phyloP scores from a whole-genome alignment of 176 grass and related monocot species.

The Zea mays region DNA sequence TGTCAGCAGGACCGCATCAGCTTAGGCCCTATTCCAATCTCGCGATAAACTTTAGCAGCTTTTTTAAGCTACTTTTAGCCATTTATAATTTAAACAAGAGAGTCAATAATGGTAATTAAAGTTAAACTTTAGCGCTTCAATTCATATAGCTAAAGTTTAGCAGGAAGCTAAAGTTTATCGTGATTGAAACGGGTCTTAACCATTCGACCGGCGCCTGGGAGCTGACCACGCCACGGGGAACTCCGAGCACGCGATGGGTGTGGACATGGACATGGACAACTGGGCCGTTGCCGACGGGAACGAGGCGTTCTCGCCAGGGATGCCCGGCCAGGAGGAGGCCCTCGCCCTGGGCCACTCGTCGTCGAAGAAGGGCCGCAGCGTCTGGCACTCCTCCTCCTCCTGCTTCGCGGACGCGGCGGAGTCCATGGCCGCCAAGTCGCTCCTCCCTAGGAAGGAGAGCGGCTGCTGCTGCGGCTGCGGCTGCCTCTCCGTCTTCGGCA shows the following conservation, averaged over 20 bases:
- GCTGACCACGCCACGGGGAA: no score
- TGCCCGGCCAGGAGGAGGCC: slow-evolving; percentile 51
- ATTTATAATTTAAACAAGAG: no score
- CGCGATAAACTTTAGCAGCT: no score
- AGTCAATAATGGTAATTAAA: no score
- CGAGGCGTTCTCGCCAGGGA: slow-evolving; percentile 48
- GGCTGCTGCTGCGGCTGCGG: slow-evolving; percentile 34
- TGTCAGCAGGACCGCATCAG: background rate
- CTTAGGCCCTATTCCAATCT: no score
- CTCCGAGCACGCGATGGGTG: slow-evolving; percentile 55
- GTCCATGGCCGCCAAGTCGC: slow-evolving; percentile 29
- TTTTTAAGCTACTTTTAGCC: no score
- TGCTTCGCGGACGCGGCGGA: slow-evolving; percentile 1
- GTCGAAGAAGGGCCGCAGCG: slow-evolving; percentile 74
- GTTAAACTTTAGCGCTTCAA: no score
- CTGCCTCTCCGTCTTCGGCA: slow-evolving; percentile 44
- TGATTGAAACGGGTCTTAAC: no score
- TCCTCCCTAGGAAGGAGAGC: slow-evolving; percentile 36
- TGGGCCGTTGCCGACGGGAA: slow-evolving; percentile 55
- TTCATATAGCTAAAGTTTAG: no score
- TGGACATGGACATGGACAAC: slow-evolving; percentile 62
- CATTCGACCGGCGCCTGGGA: slow-evolving; percentile 75
- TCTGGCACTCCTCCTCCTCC: slow-evolving; percentile 55
- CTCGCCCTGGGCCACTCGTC: slow-evolving; percentile 65
- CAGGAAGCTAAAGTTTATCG: no score